Evolutionary conservation across 2,329 filamentous ascomycete species (phyloP).

Genomic region (Arthrobotrys musiformis): DNA sequence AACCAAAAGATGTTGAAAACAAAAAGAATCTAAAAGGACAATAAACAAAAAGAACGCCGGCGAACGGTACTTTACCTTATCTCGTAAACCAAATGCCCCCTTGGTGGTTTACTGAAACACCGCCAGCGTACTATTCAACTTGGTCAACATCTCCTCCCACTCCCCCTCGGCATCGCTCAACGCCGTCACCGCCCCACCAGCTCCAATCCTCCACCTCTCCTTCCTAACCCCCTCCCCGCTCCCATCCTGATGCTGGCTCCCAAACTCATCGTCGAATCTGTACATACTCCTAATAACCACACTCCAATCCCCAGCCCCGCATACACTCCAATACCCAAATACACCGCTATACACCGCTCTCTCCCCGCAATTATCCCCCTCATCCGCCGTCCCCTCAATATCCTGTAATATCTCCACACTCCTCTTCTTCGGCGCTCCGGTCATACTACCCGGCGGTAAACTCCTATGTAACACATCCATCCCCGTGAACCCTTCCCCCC

Average conservation of each 20-base stretch:
- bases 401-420: constrained; percentile 82
- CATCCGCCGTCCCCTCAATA: constrained; percentile 69
- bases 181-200: constrained; percentile 88
- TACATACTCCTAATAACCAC: constrained; percentile 89
- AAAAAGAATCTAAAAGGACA: background rate
- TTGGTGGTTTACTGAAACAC: constrained; percentile 22
- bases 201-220: constrained; percentile 83
- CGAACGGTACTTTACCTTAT: background rate
- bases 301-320: constrained; percentile 87
- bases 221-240: constrained; percentile 59
- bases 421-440: constrained; percentile 91
- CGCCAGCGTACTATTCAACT: constrained; percentile 65
- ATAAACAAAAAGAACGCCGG: background rate
- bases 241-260: constrained; percentile 59
- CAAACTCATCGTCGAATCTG: constrained; percentile 72
- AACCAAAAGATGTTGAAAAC: background rate
- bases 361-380: constrained; percentile 62
- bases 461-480: constrained; percentile 80
- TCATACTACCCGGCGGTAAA: constrained; percentile 94
- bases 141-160: constrained; percentile 89
- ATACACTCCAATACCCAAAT: constrained; percentile 87
- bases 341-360: constrained; percentile 87
- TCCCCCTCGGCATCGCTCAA: constrained; percentile 83
- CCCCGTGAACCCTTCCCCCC: constrained; percentile 68
- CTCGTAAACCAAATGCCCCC: background rate